Evolutionary conservation across 2,329 filamentous ascomycete species (phyloP).

Genomic region (Talaromyces sp.): DNA sequence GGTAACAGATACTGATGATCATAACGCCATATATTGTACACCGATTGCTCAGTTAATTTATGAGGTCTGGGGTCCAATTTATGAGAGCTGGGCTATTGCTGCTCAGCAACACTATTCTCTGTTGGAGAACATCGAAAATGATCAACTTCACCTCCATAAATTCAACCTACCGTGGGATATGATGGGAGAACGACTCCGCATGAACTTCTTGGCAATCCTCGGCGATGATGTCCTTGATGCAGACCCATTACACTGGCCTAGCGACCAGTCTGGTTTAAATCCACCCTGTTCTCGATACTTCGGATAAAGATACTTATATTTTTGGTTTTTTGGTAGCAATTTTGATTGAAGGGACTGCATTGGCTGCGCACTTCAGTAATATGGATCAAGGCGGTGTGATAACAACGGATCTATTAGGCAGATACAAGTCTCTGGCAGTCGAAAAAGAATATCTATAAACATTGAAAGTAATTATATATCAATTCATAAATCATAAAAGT

Average conservation of each 20-base stretch:
- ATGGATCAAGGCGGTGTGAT: constrained; percentile 3
- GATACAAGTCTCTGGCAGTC: constrained; percentile 1
- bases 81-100: constrained; percentile 1
- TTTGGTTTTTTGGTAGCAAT: neutral
- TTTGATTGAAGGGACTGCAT: constrained; percentile 3
- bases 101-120: constrained; percentile 3
- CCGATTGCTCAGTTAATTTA: neutral
- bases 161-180: constrained; percentile 1
- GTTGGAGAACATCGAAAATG: constrained; percentile 3
- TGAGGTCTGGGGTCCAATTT: neutral
- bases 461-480: neutral
- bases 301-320: neutral
- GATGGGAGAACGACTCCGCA: neutral
- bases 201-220: neutral
- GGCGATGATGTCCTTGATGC: constrained; percentile 2
- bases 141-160: constrained; percentile 2
- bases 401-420: neutral
- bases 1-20: neutral
- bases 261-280: neutral
- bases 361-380: constrained; percentile 6
- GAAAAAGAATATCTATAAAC: neutral
- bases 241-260: neutral
- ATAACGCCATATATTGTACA: neutral
- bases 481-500: neutral
- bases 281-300: neutral